Evolutionary conservation across 2,329 filamentous ascomycete genomes (phyloP).

Genomic region (Sclerotinia borealis): DNA sequence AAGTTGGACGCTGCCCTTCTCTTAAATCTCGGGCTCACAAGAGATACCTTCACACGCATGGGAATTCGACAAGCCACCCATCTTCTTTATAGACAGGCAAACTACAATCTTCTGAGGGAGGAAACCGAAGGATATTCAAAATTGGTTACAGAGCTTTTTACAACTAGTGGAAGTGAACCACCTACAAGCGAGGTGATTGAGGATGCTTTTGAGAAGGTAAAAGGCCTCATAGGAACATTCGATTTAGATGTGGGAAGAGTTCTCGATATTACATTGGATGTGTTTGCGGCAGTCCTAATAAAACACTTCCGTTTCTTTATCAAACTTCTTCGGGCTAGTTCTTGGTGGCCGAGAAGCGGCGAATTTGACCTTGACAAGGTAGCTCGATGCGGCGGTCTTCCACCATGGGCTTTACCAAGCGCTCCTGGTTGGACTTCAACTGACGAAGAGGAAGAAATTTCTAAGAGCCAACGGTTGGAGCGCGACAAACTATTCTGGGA

Average conservation of each 20-base stretch:
- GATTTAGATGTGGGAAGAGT: constrained; percentile 94
- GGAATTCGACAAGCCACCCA: constrained; percentile 89
- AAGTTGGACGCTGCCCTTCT: constrained; percentile 76
- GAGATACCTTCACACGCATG: constrained; percentile 76
- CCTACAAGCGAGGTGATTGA: constrained; percentile 72
- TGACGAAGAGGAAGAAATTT: constrained; percentile 60
- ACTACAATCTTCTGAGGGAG: constrained; percentile 91
- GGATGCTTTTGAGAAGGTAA: constrained; percentile 85
- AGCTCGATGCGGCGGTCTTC: constrained; percentile 57
- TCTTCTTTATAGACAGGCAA: constrained; percentile 87
- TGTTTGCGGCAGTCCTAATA: constrained; percentile 88
- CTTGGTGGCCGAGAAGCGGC: constrained; percentile 83
- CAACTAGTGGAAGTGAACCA: constrained; percentile 69
- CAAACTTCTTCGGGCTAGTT: constrained; percentile 83
- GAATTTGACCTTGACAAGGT: constrained; percentile 42
- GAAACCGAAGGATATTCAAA: constrained; percentile 97
- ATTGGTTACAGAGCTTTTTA: constrained; percentile 90
- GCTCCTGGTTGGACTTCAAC: constrained; percentile 56
- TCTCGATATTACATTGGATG: constrained; percentile 88
- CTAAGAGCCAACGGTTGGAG: constrained; percentile 49
- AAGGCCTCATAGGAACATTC: constrained; percentile 92
- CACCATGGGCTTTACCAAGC: constrained; percentile 75
- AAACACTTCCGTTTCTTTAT: constrained; percentile 93
- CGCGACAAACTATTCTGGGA: constrained; percentile 79
- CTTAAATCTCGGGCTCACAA: constrained; percentile 70